Base-by-base conservation (phyloP, 2,329 filamentous ascomycete genomes). In the Penicillium sp. region DNA sequence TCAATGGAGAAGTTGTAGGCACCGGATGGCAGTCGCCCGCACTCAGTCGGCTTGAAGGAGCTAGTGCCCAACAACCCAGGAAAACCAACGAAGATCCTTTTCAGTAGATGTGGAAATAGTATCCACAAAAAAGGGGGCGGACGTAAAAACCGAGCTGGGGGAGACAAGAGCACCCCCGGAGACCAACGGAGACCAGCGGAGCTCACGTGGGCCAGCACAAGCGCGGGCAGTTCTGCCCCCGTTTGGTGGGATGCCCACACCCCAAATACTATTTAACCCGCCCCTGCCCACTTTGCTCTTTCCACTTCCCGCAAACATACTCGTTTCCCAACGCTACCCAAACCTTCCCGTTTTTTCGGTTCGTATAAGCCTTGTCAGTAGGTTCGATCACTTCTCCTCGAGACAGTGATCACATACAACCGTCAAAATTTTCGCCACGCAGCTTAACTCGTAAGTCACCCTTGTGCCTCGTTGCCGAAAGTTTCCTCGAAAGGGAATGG, bases 361-460 rank as follows among this genome's bases (percentile, higher is more conserved):
- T 66, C 64, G 64, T 61, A 66, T 65, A 65, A 68, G 65, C 63
- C 63, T 69, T 71, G 56, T 60, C 59, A 66, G 59, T 61, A 69
- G 59, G 64, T 64, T 73, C 67, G 83, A 85, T 84, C 84, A 83
- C 85, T 82, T 68, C 67, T 80, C 80, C 35, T 66, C 69, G 78
- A 76, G 81, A 78, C 72, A 54, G 83, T 87, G 86, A 81, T 89
- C 87, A 80, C 73, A 68, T 65, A 75, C 73, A 70, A 84, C 83
- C 88, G 89, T 85, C 91, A 96, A 91, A 82, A 96, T 92, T 93
- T 97, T 96, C 89, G 94, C 92, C 85, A 97, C 96, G 83, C 89
- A 96, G 73, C 89, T 97, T 71, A 95, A 95, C 87, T 96, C 92
- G 93, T 96, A 86, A 78, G 92, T 82, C 33, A 35, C 57, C 27